These are phyloP conservation scores for Begonia masoniana DNA, from an alignment of 306 rosid genomes.

Conservation along the genomic window DNA sequence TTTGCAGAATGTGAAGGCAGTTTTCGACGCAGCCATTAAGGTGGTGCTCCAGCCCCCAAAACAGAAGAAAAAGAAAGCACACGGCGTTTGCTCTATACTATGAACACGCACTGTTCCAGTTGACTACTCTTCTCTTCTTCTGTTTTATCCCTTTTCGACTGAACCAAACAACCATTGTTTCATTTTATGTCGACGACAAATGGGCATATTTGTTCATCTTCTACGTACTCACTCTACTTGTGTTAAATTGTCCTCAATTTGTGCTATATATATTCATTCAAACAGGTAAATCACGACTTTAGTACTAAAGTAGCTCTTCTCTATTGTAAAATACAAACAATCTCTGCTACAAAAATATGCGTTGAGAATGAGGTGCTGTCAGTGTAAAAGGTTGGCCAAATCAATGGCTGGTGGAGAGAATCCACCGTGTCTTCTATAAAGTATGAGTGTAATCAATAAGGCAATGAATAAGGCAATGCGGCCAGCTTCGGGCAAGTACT, in stretches of 20 bases:
- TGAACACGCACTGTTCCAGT: constrained; percentile 15
- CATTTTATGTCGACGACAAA: constrained; percentile 1
- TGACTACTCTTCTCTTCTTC: no score
- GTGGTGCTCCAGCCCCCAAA: constrained; percentile 92
- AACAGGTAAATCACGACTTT: no score
- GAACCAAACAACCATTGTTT: no score
- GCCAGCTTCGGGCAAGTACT: constrained; percentile 30
- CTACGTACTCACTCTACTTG: no score
- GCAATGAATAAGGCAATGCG: constrained; percentile 49
- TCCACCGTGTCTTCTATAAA: background rate
- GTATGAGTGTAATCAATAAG: constrained; percentile 26
- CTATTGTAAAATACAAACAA: no score
- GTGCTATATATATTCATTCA: no score
- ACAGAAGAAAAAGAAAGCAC: constrained; percentile 65
- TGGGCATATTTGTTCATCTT: background rate
- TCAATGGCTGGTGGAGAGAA: background rate
- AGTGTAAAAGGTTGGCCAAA: background rate
- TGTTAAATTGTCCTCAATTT: no score
- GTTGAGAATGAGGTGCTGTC: no score
- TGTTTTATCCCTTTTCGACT: no score
- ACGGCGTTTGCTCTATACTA: constrained; percentile 45
- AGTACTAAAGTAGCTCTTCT: no score
- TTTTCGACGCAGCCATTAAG: constrained; percentile 85
- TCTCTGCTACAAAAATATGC: no score
- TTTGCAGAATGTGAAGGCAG: constrained; percentile 75